Evolutionary conservation across 106 monocot species (phyloP), one percentile per base, ranked within the genome.

Genomic region (Phalaenopsis aphrodite): DNA sequence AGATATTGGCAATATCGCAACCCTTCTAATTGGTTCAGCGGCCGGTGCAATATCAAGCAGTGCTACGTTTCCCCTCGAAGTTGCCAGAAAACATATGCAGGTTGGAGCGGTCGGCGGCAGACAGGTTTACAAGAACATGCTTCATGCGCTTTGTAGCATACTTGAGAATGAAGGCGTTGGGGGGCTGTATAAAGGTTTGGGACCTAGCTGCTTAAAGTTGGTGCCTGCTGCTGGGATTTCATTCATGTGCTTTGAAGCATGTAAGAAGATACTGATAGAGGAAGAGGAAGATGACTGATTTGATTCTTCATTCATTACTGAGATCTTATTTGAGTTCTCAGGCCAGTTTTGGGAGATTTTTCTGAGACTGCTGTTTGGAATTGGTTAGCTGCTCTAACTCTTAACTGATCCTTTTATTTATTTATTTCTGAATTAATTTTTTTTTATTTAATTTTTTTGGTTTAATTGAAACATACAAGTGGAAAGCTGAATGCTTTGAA

Each of bases 201-300:
- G 92, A n/a, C 97, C 97, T 8, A 98, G 97, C 81, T 98, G 94
- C 80, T 88, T 98, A 81, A 98, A 98, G 85, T 52, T 98, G 80
- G 87, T 92, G 24, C 97, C 97, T 57, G 94, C 97, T 56, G 97
- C 97, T 1, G 97, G 97, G 37, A 98, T 98, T 78, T 92, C 92
- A 0, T 98, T 98, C 87, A 94, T 98, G 97, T 98, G 97, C 77
- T 98, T 94, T 56, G 97, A 98, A 82, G 94, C 94, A 69, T 94
- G 92, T 88, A 98, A 98, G 89, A 98, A 92, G 85, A 86, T 94
- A 56, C 74, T 98, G 77, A 83, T 90, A 5, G 94, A 98, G 24
- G 83, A 88, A 36, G 87, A 89, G 52, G 52, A 52, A 52, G 52
- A 12, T 52, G 14, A 52, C 52, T 52, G 52, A 52, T 52, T 52